These are phyloP conservation scores for Rhizoclosmatium globosum DNA, from an alignment of 192 early-diverging fungal species.

Conservation along the genomic window DNA sequence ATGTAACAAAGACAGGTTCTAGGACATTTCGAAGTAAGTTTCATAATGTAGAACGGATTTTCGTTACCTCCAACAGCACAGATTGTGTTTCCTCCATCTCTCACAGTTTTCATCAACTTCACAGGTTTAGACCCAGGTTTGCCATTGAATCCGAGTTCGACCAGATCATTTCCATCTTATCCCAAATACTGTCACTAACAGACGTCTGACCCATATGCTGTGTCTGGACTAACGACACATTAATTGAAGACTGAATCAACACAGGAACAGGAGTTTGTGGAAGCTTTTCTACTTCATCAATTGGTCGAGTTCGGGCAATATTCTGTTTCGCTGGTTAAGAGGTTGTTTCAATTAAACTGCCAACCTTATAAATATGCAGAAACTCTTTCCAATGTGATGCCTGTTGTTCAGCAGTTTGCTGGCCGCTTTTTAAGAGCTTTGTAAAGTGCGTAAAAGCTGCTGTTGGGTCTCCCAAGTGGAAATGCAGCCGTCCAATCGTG, in stretches of 20 bases:
- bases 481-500: constrained; percentile 82
- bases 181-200: constrained; percentile 66
- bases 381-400: constrained; percentile 78
- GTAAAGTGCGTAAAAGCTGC: constrained; percentile 82
- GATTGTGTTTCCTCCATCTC: constrained; percentile 60
- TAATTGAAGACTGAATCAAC: constrained; percentile 40
- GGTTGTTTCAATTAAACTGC: no score
- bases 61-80: constrained; percentile 79
- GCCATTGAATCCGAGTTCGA: constrained; percentile 57
- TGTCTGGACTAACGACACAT: constrained; percentile 45
- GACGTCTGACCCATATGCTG: constrained; percentile 43
- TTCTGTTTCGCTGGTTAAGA: no score
- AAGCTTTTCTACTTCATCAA: constrained; percentile 56
- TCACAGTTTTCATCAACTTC: constrained; percentile 31
- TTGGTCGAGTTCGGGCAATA: background rate
- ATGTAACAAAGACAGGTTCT: constrained; percentile 76
- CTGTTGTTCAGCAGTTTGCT: constrained; percentile 73
- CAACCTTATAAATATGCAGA: constrained; percentile 78
- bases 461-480: constrained; percentile 76
- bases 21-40: background rate
- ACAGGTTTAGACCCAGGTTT: constrained; percentile 8
- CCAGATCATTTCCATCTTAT: constrained; percentile 71
- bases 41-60: background rate
- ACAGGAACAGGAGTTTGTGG: constrained; percentile 68
- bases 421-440: constrained; percentile 73